phyloP scores from a whole-genome alignment of 495 filamentous ascomycete species.

The Darksidea phi region DNA sequence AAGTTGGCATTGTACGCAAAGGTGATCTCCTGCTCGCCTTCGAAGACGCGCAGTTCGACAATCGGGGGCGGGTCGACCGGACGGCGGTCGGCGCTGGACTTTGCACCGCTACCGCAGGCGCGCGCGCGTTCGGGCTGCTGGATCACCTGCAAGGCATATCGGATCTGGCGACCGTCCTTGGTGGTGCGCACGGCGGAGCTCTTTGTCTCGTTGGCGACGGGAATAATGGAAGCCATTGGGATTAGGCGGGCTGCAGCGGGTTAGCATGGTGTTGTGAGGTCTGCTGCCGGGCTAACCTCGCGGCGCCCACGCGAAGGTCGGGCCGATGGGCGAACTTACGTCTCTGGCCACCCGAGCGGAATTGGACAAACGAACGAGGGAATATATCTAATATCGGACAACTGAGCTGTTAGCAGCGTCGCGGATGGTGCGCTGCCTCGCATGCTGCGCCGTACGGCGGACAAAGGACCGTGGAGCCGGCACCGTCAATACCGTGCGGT shows the following conservation, averaged over 20 bases:
- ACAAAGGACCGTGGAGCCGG: too few relatives aligned
- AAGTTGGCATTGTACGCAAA: constrained; percentile 95
- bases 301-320: too few relatives aligned
- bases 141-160: constrained; percentile 80
- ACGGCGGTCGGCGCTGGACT: constrained; percentile 90
- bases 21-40: constrained; percentile 82
- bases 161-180: constrained; percentile 74
- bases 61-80: constrained; percentile 97
- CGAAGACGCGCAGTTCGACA: constrained; percentile 85
- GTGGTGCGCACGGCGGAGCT: constrained; percentile 64
- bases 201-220: constrained; percentile 59
- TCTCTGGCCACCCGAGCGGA: too few relatives aligned
- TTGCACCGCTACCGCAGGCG: constrained; percentile 92
- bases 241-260: neutral
- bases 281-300: too few relatives aligned
- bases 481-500: too few relatives aligned
- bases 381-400: too few relatives aligned
- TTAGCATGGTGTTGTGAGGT: too few relatives aligned
- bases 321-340: too few relatives aligned
- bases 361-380: too few relatives aligned
- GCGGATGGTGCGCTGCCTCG: too few relatives aligned
- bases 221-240: constrained; percentile 48
- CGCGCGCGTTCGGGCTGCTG: constrained; percentile 95
- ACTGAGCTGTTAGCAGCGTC: too few relatives aligned
- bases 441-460: too few relatives aligned